A percentile compares a stretch with the other conserved stretches of the same genome.
Evolutionary conservation across 2,329 filamentous ascomycete species (phyloP).

Genomic region (Coniochaeta sp.): DNA sequence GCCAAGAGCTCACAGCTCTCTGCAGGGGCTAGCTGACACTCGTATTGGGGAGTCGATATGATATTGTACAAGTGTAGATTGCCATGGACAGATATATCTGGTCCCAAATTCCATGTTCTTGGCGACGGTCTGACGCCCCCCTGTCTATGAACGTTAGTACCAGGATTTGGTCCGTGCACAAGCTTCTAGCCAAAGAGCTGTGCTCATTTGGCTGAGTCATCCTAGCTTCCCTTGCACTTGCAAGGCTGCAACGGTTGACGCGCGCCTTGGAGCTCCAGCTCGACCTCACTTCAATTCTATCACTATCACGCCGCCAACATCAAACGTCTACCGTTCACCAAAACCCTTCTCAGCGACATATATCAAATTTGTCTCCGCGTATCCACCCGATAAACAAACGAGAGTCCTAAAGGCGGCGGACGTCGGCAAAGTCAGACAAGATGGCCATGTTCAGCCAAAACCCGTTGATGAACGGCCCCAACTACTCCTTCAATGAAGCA

Average conservation of each 20-base stretch:
- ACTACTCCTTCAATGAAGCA: constrained; percentile 59
- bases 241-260: constrained; percentile 4
- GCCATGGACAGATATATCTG: neutral
- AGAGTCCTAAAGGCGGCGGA: neutral
- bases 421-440: constrained; percentile 15
- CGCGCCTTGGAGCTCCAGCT: constrained; percentile 1
- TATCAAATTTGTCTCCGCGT: neutral
- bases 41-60: neutral
- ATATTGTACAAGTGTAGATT: neutral
- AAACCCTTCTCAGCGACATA: neutral
- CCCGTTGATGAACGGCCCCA: constrained; percentile 59
- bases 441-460: constrained; percentile 68
- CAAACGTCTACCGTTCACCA: neutral
- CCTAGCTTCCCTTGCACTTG: neutral
- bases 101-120: neutral
- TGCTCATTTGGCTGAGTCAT: neutral
- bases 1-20: neutral
- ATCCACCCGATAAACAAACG: neutral
- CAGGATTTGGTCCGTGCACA: neutral
- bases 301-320: neutral
- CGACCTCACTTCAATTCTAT: neutral
- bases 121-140: neutral
- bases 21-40: neutral
- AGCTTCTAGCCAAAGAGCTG: neutral
- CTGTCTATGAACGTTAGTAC: neutral